Conservation (phyloP, 108 stramenopile species). For the Fragilariopsis cylindrus region DNA sequence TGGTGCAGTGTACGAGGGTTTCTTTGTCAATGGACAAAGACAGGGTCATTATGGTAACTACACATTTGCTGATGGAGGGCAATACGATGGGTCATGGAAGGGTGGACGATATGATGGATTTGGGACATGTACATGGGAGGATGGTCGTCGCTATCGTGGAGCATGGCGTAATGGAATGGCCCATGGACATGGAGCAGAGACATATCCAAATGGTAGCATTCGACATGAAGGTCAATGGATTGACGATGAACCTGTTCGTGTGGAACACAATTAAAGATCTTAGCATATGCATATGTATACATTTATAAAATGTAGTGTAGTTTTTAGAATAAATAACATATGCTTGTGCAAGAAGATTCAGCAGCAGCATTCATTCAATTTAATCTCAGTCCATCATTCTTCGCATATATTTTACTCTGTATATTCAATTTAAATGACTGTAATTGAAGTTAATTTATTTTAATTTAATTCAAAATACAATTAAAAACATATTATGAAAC, state of each 20-base stretch:
- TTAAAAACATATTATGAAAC: too few species aligned
- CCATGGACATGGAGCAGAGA: slow-evolving; percentile 56
- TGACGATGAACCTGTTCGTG: slow-evolving; percentile 55
- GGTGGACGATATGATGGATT: slow-evolving; percentile 59
- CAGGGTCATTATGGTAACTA: slow-evolving; percentile 50
- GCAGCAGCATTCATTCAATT: too few species aligned
- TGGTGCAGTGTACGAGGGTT: slow-evolving; percentile 54
- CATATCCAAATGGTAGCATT: slow-evolving; percentile 52
- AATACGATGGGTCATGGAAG: slow-evolving; percentile 59
- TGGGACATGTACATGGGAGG: slow-evolving; percentile 49
- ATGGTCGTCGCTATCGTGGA: slow-evolving; percentile 37
- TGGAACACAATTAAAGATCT: background rate
- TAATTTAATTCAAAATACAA: too few species aligned
- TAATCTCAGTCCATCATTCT: too few species aligned
- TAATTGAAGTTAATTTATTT: background rate
- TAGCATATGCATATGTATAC: too few species aligned
- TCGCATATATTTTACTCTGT: too few species aligned
- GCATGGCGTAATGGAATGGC: slow-evolving; percentile 64
- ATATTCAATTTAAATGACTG: background rate
- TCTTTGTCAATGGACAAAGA: slow-evolving; percentile 52
- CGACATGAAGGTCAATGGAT: slow-evolving; percentile 62
- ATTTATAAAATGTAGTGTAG: too few species aligned
- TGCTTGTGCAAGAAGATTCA: too few species aligned
- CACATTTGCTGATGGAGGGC: slow-evolving; percentile 54
- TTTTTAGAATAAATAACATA: too few species aligned